A percentile compares a stretch with the other conserved stretches of the same genome.
Evolutionary conservation across 164 flowering plant genomes (phyloP).

Genomic region (Litsea cubeba): DNA sequence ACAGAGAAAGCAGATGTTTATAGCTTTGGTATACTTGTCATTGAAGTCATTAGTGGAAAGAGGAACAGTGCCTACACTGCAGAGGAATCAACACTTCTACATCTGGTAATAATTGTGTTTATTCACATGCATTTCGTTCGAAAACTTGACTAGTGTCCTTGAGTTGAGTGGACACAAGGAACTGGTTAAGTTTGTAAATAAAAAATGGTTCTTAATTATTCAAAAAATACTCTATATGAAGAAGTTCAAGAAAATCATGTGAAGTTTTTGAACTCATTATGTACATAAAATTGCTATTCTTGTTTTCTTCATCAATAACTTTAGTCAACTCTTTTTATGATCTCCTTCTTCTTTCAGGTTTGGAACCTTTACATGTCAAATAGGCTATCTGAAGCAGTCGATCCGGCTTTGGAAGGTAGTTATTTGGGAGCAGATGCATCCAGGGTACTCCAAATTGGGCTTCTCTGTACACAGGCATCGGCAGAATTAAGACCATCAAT

Average conservation of each 20-base stretch:
- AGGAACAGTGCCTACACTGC: conserved; percentile 1
- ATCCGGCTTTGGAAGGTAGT: conserved; percentile 40
- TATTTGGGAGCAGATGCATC: conserved; percentile 45
- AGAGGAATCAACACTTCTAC: conserved; percentile 2
- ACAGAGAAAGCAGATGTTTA: conserved; percentile 17
- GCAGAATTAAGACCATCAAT: conserved; percentile 69
- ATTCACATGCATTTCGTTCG: not conserved
- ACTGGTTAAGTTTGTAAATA: too few relatives aligned
- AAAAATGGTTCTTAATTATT: too few relatives aligned
- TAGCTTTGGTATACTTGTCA: conserved; percentile 12
- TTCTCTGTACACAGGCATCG: conserved; percentile 73
- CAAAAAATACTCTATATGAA: too few relatives aligned
- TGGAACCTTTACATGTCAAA: conserved; percentile 49
- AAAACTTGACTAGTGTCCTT: not conserved
- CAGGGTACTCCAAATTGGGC: conserved; percentile 57
- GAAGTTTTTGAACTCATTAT: too few relatives aligned
- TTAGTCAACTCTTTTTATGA: too few relatives aligned
- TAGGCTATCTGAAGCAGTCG: conserved; percentile 51
- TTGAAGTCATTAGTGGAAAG: conserved; percentile 13
- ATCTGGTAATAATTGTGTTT: not conserved
- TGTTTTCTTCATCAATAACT: too few relatives aligned
- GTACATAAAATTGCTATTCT: too few relatives aligned
- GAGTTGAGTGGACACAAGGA: not conserved
- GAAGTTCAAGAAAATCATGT: too few relatives aligned
- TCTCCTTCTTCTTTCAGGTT: conserved; percentile 32